Evolutionary conservation across 2,329 filamentous ascomycete species (phyloP).

Genomic region (Cryphonectria japonica): DNA sequence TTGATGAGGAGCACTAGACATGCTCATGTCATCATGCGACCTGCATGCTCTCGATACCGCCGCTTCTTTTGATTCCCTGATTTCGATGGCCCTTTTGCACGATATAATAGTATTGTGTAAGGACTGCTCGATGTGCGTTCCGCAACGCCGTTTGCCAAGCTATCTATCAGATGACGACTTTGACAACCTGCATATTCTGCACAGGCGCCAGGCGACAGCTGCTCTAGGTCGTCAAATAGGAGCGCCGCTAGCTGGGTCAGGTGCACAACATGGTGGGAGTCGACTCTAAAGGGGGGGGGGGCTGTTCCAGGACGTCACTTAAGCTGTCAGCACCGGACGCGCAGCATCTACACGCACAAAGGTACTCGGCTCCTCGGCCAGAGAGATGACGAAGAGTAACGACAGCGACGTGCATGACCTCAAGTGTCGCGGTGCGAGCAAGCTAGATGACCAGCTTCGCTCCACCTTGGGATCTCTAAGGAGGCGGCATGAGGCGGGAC

Average conservation of each 20-base stretch:
- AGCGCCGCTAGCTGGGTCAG: conserved; percentile 23
- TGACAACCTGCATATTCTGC: conserved; percentile 12
- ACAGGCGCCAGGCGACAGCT: conserved; percentile 6
- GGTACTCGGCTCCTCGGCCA: background rate
- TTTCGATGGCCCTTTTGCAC: background rate
- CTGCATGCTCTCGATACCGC: conserved; percentile 1
- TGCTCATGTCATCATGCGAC: conserved; percentile 19
- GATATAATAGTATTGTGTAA: conserved; percentile 7
- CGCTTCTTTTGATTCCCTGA: background rate
- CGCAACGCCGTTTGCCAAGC: conserved; percentile 11
- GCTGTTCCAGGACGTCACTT: background rate
- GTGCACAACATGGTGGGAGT: conserved; percentile 9
- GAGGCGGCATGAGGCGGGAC: conserved; percentile 12
- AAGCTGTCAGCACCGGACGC: background rate
- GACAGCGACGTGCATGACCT: background rate
- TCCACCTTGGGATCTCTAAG: background rate
- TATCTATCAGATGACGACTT: conserved; percentile 7
- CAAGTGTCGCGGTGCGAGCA: background rate
- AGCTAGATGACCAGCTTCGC: background rate
- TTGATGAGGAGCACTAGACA: conserved; percentile 1
- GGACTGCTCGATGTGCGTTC: conserved; percentile 6
- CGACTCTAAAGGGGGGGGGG: background rate
- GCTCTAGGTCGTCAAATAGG: background rate
- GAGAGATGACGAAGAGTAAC: background rate
- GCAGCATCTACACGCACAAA: background rate